phyloP scores from a whole-genome alignment of 1,284 basidiomycete species.

The Porogramme epimiltina region DNA sequence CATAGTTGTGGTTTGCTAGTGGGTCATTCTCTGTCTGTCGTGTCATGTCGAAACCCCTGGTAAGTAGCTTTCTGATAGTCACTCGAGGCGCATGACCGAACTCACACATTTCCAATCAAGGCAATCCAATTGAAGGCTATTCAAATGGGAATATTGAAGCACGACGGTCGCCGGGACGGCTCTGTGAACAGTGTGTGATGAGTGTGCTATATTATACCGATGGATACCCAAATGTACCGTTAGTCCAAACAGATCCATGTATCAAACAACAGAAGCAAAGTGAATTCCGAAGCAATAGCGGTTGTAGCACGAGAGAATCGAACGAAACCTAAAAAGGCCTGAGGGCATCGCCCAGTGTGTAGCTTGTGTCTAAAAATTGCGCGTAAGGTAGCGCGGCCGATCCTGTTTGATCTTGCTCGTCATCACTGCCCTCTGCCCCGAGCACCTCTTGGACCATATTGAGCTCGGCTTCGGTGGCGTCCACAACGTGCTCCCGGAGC shows the following conservation, averaged over 20 bases:
- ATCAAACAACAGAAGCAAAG: no score
- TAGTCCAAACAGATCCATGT: no score
- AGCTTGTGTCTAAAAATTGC: constrained; percentile 28
- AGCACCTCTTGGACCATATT: constrained; percentile 41
- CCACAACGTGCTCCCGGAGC: constrained; percentile 45
- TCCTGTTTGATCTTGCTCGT: constrained; percentile 28
- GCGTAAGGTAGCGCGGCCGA: constrained; percentile 14
- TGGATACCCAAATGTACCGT: no score
- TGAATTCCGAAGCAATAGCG: no score
- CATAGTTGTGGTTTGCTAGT: constrained; percentile 14
- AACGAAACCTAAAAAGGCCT: constrained; percentile 14
- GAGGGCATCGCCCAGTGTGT: constrained; percentile 28
- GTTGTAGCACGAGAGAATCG: no score
- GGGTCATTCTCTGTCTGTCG: constrained; percentile 20
- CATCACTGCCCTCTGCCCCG: constrained; percentile 56
- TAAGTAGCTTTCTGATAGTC: neutral
- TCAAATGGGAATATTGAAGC: constrained; percentile 8
- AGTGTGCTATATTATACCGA: neutral
- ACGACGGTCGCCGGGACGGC: constrained; percentile 5
- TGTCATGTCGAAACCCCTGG: constrained; percentile 17
- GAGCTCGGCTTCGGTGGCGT: constrained; percentile 52
- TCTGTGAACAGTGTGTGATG: neutral
- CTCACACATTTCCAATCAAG: neutral
- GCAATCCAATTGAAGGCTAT: constrained; percentile 13
- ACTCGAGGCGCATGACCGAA: no score